phyloP scores from a whole-genome alignment of 2,329 filamentous ascomycete genomes.

The Tolypocladium endophyticum region DNA sequence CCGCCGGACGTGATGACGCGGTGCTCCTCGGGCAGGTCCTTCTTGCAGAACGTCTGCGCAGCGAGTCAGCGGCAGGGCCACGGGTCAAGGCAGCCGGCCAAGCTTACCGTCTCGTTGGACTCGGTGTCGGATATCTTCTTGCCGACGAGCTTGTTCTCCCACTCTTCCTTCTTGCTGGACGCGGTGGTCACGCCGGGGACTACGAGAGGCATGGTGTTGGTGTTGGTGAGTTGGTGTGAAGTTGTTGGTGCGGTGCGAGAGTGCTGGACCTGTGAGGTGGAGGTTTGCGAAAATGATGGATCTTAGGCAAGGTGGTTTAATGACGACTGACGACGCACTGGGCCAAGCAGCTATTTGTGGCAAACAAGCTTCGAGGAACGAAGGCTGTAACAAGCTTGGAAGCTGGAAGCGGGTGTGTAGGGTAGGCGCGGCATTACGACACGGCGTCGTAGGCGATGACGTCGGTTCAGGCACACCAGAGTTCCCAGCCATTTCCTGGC shows the following conservation, averaged over 20 bases:
- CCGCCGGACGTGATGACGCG: slow-evolving; percentile 46
- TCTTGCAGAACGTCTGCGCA: slow-evolving; percentile 46
- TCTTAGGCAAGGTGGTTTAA: neutral
- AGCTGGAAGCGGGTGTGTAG: neutral
- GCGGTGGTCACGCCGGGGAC: slow-evolving; percentile 45
- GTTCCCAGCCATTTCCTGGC: no score
- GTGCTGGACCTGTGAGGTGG: neutral
- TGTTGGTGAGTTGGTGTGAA: neutral
- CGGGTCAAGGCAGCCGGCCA: neutral
- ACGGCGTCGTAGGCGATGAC: neutral
- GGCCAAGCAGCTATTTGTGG: neutral
- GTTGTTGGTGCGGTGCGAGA: neutral
- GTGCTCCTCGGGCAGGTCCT: slow-evolving; percentile 44
- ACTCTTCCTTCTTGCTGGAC: slow-evolving; percentile 40
- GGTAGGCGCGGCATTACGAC: neutral
- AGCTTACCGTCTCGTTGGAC: slow-evolving; percentile 41
- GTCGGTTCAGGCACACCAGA: neutral
- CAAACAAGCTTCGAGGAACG: neutral
- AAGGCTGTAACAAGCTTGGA: neutral
- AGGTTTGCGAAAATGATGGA: neutral
- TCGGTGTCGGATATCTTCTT: slow-evolving; percentile 46
- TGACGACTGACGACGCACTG: neutral
- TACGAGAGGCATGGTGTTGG: slow-evolving; percentile 51
- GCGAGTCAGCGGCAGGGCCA: neutral
- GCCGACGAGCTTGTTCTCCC: slow-evolving; percentile 52